Percentiles rank a stretch among this genome's conserved stretches.
phyloP scores from a whole-genome alignment of 768 basidiomycete species.

The Cystoderma amianthinum region DNA sequence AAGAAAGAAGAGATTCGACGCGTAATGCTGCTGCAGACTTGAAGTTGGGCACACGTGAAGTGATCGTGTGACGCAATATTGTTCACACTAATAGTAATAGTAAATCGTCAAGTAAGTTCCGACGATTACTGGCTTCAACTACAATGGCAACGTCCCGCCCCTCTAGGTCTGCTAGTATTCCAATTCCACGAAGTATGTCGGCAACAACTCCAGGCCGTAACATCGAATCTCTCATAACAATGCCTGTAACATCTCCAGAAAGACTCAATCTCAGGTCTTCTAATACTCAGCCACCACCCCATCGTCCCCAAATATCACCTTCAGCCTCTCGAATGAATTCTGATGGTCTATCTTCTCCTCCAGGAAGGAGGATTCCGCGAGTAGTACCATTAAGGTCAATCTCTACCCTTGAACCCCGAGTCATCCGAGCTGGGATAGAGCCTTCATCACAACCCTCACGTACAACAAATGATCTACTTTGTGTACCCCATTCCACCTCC shows the following conservation, averaged over 20 bases:
- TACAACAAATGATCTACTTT: constrained; percentile 11
- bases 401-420: constrained; percentile 50
- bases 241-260: constrained; percentile 40
- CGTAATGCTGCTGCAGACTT: constrained; percentile 12
- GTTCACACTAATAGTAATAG: no score
- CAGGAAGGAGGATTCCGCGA: background rate
- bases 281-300: constrained; percentile 19
- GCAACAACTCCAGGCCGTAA: constrained; percentile 44
- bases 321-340: constrained; percentile 1
- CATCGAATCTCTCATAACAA: constrained; percentile 61
- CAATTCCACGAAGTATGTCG: constrained; percentile 46
- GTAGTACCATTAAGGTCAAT: background rate
- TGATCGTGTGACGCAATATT: constrained; percentile 2
- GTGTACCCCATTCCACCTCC: background rate
- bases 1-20: constrained; percentile 16
- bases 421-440: constrained; percentile 48
- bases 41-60: no score
- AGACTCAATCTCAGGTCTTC: constrained; percentile 34
- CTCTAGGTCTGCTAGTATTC: constrained; percentile 61
- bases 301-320: constrained; percentile 10
- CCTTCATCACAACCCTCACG: constrained; percentile 29
- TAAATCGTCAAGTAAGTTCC: no score
- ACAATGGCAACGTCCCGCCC: constrained; percentile 37
- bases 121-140: no score
- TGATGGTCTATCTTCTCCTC: background rate